A percentile compares a stretch with the other conserved stretches of the same genome.
Evolutionary conservation across 2,329 filamentous ascomycete species (phyloP).

Genomic region (Monosporascus sp.): DNA sequence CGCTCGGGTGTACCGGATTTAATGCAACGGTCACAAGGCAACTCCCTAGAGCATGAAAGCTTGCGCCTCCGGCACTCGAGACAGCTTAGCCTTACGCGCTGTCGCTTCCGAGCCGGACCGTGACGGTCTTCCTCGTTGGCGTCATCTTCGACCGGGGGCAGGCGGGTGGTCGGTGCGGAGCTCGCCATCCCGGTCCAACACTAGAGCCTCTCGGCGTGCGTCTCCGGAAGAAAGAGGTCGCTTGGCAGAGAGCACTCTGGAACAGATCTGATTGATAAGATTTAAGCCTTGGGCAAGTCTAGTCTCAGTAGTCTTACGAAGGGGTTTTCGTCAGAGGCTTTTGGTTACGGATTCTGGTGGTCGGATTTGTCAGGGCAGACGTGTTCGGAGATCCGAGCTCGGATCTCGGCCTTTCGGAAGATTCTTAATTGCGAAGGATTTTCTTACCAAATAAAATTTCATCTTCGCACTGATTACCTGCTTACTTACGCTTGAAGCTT

Average conservation of each 20-base stretch:
- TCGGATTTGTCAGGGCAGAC: not conserved
- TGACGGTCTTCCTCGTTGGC: slow-evolving; percentile 20
- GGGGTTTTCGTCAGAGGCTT: not conserved
- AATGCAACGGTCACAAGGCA: slow-evolving; percentile 57
- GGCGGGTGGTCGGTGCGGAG: slow-evolving; percentile 4
- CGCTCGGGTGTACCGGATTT: slow-evolving; percentile 56
- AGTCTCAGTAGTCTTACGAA: not conserved
- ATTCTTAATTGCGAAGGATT: not conserved
- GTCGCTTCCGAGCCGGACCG: slow-evolving; percentile 48
- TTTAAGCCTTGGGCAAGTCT: slow-evolving; percentile 10
- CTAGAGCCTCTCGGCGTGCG: too few relatives aligned
- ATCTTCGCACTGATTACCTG: too few relatives aligned
- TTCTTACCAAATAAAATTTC: too few relatives aligned
- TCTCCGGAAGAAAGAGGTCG: slow-evolving; percentile 1
- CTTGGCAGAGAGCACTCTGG: slow-evolving; percentile 3
- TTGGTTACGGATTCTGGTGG: not conserved
- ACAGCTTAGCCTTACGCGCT: slow-evolving; percentile 54
- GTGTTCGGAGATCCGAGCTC: not conserved
- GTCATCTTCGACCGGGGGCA: slow-evolving; percentile 18
- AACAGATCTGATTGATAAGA: slow-evolving; percentile 21
- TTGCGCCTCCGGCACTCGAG: slow-evolving; percentile 56
- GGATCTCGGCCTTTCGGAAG: not conserved
- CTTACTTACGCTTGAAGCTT: too few relatives aligned
- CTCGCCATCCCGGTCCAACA: too few relatives aligned
- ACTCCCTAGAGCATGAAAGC: slow-evolving; percentile 55